phyloP scores from a whole-genome alignment of 1,139 yeast species.

The Protomyces inundatus region DNA sequence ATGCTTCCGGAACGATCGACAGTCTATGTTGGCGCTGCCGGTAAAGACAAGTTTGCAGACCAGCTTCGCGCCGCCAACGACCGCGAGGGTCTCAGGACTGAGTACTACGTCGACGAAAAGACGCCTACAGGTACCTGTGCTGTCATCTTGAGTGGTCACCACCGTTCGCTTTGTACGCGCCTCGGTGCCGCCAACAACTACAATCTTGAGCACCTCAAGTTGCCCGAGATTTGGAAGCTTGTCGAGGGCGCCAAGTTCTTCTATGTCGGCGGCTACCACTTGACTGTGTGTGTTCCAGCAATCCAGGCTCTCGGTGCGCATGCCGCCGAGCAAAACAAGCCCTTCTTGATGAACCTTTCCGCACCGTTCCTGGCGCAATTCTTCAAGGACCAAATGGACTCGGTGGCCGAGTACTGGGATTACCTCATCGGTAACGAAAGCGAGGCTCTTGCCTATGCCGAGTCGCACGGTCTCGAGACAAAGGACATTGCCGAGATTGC shows the following conservation, averaged over 20 bases:
- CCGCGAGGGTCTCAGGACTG: conserved; percentile 79
- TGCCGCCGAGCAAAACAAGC: conserved; percentile 74
- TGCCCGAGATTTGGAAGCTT: conserved; percentile 82
- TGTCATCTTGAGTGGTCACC: conserved; percentile 78
- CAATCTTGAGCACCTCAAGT: conserved; percentile 78
- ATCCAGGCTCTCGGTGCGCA: conserved; percentile 84
- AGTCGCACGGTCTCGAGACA: conserved; percentile 57
- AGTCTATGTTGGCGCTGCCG: conserved; percentile 93
- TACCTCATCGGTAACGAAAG: conserved; percentile 91
- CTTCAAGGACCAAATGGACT: conserved; percentile 85
- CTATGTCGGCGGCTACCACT: conserved; percentile 97
- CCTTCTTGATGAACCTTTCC: conserved; percentile 73
- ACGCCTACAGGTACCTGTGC: conserved; percentile 97
- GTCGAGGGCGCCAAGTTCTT: conserved; percentile 76
- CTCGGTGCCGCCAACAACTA: conserved; percentile 97
- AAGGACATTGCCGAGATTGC: conserved; percentile 73
- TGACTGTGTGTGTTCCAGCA: conserved; percentile 95
- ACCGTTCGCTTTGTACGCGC: conserved; percentile 93
- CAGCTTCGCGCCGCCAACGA: conserved; percentile 76
- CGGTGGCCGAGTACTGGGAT: conserved; percentile 80
- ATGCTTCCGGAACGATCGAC: conserved; percentile 76
- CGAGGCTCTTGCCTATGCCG: conserved; percentile 93
- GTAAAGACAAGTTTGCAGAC: conserved; percentile 82
- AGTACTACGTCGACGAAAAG: conserved; percentile 61
- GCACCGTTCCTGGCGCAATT: conserved; percentile 97